phyloP scores from a whole-genome alignment of 805 yeast genomes.

The Spathaspora passalidarum region DNA sequence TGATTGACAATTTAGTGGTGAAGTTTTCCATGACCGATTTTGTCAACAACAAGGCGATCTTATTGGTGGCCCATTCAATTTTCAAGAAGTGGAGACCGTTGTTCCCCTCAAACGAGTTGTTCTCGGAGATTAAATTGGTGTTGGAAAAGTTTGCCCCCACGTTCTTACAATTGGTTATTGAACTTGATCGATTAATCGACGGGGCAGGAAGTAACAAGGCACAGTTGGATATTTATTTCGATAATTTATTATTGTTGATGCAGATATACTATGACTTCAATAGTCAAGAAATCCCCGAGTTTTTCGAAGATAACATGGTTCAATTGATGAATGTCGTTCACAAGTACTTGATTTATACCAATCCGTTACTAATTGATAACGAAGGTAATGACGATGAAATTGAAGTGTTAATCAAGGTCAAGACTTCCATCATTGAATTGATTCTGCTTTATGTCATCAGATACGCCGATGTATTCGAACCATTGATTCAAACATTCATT shows the following conservation, averaged over 20 bases:
- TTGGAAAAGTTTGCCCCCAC: constrained; percentile 80
- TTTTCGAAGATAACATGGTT: constrained; percentile 86
- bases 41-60: constrained; percentile 75
- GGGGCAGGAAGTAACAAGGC: constrained; percentile 42
- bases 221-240: constrained; percentile 56
- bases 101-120: constrained; percentile 85
- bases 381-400: constrained; percentile 61
- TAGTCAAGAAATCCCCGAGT: constrained; percentile 97
- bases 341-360: constrained; percentile 67
- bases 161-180: constrained; percentile 63
- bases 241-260: constrained; percentile 64
- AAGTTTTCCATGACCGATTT: constrained; percentile 66
- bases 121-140: constrained; percentile 83
- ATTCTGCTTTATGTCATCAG: constrained; percentile 83
- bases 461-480: constrained; percentile 89
- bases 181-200: constrained; percentile 65
- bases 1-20: constrained; percentile 69
- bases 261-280: constrained; percentile 91
- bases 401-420: constrained; percentile 66
- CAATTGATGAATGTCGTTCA: constrained; percentile 78
- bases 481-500: constrained; percentile 72
- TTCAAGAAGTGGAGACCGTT: constrained; percentile 97
- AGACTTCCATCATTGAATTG: constrained; percentile 81
- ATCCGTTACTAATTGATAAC: constrained; percentile 50
- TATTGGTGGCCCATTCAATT: constrained; percentile 91